Base-by-base conservation (phyloP, 352 stramenopile species). In the Globisporangium nunn region DNA sequence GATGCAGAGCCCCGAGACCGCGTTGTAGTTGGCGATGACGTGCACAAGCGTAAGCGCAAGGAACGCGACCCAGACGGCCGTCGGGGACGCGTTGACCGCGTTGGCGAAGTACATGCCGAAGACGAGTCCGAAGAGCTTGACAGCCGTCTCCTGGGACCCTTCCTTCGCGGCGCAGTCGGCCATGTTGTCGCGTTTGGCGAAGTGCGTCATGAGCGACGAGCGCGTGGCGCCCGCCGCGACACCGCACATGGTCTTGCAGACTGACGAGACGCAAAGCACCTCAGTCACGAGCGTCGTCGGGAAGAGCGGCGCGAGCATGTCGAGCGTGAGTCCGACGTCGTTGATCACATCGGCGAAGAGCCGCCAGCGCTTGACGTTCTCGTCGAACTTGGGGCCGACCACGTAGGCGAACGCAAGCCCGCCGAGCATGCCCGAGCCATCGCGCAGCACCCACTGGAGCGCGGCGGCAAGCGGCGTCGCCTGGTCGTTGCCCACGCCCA, bases 271-370 rank as follows among this genome's bases (percentile, higher is more conserved):
- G 45, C 82, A 96, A 15, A 91, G 62, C 44, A 89, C 66, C 49
- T 88, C 55, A 0, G 81, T 91, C 28, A 89, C 79, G 53, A 86
- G 55, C 51, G 62, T 60, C 40, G 56, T 61, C n/a, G 78, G 78
- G 52, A 86, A 86, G 64, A 85, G 80, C 0, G 81, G 81, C 40
- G 81, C 81, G 17, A 91, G 63, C 78, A 91, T 91, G 48, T 91
- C 81, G 2, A 98, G 65, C 40, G 91, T 96, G 15, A 98, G 75
- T 2, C 88, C 94, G 29, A 98, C 70, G 77, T 99, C 93, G 69
- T 98, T 98, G 52, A 97, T 93, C 31, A 98, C 80, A 78, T 99
- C 96, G 12, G 96, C 96, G 67, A 98, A 97, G 0, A 99, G 75
- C 31, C 96, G 76, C 85, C 96, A 99, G 71, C 97, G 85, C 75